These are phyloP conservation scores for Xylaria sp. DNA, from an alignment of 2,329 filamentous ascomycete species.

Conservation along the genomic window DNA sequence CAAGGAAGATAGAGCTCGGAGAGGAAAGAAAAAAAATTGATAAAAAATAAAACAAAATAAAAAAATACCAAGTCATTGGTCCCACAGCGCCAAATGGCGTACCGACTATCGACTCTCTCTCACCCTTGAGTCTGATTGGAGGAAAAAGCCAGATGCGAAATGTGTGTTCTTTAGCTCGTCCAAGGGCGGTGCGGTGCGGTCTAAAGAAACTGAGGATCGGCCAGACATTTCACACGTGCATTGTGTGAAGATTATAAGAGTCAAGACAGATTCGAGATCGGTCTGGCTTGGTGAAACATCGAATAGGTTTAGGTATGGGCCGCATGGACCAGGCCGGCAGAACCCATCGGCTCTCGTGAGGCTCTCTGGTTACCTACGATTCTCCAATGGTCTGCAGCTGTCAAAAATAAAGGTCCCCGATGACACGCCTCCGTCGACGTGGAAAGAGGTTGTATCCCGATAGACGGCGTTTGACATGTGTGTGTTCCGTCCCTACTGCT, in stretches of 20 bases:
- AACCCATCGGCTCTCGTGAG: not conserved
- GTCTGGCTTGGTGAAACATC: constrained; percentile 17
- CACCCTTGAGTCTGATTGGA: constrained; percentile 27
- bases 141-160: constrained; percentile 17
- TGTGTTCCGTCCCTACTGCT: too few relatives aligned
- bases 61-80: constrained; percentile 25
- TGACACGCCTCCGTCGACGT: constrained; percentile 2
- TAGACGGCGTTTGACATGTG: not conserved
- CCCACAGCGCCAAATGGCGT: constrained; percentile 31
- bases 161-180: constrained; percentile 26
- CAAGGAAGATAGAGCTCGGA: not conserved
- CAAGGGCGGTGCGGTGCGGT: too few relatives aligned
- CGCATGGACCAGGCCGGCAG: not conserved
- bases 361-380: not conserved
- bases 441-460: constrained; percentile 5
- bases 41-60: constrained; percentile 12
- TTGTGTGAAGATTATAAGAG: constrained; percentile 31
- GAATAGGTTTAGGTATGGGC: not conserved
- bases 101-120: constrained; percentile 18
- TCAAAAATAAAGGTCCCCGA: constrained; percentile 5
- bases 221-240: constrained; percentile 34
- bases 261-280: constrained; percentile 15
- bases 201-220: constrained; percentile 32
- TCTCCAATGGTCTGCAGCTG: not conserved
- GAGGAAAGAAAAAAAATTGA: constrained; percentile 4